Evolutionary conservation across 805 yeast species (phyloP).

Genomic region (Nakazawaea ambrosiae): DNA sequence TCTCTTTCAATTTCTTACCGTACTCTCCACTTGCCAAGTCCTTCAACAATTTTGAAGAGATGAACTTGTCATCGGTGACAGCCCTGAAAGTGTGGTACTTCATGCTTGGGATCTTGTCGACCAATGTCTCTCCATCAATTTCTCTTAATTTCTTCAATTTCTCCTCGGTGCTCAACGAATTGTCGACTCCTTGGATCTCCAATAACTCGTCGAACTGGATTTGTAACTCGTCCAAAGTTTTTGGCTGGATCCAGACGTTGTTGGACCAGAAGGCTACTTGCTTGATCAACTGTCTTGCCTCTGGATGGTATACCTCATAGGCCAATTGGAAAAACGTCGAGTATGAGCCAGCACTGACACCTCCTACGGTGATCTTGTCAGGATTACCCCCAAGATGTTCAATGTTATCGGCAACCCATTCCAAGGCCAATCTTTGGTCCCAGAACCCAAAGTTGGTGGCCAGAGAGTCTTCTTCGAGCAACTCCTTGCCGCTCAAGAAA

Average conservation of each 20-base stretch:
- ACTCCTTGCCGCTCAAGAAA: conserved; percentile 30
- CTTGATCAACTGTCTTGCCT: conserved; percentile 31
- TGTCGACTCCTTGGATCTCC: conserved; percentile 18
- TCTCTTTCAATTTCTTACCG: conserved; percentile 18
- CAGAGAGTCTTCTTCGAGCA: conserved; percentile 21
- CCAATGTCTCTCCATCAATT: conserved; percentile 13
- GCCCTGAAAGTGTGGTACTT: conserved; percentile 31
- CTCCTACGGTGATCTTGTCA: conserved; percentile 33
- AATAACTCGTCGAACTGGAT: conserved; percentile 30
- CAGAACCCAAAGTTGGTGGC: conserved; percentile 32
- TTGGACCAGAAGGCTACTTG: conserved; percentile 29
- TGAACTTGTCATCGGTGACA: conserved; percentile 31
- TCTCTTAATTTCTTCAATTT: conserved; percentile 14
- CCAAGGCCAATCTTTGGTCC: conserved; percentile 40
- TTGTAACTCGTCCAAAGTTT: conserved; percentile 28
- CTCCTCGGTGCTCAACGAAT: conserved; percentile 11
- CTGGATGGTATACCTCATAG: conserved; percentile 34
- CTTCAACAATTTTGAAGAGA: conserved; percentile 21
- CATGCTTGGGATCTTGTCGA: conserved; percentile 21
- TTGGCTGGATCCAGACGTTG: conserved; percentile 32
- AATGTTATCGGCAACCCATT: conserved; percentile 39
- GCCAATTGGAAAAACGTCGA: conserved; percentile 35
- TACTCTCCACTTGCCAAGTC: conserved; percentile 26
- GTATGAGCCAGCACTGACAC: conserved; percentile 42
- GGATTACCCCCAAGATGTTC: conserved; percentile 40